These are phyloP conservation scores for Neofusicoccum sp. DNA, from an alignment of 2,329 filamentous ascomycete genomes.

Conservation along the genomic window DNA sequence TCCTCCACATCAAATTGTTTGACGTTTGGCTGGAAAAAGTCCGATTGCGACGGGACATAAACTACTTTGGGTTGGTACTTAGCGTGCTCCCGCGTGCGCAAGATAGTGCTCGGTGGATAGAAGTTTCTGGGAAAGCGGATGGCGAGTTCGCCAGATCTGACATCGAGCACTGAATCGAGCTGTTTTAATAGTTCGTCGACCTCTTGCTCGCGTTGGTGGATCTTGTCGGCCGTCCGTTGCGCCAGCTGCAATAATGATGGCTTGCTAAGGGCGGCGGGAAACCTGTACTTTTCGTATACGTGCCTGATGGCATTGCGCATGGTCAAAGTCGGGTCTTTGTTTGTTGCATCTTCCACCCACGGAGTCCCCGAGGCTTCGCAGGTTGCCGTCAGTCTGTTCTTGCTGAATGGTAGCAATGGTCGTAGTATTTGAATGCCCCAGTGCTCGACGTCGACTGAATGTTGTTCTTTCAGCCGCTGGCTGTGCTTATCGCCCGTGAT, in stretches of 20 bases:
- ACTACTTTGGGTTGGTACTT: neutral
- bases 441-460: slow-evolving; percentile 52
- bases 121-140: slow-evolving; percentile 35
- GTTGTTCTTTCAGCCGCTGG: slow-evolving; percentile 33
- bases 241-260: slow-evolving; percentile 59
- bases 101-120: slow-evolving; percentile 16
- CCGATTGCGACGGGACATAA: slow-evolving; percentile 25
- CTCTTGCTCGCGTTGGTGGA: slow-evolving; percentile 53
- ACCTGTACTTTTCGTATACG: slow-evolving; percentile 57
- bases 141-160: slow-evolving; percentile 38
- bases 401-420: slow-evolving; percentile 70
- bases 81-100: neutral
- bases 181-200: slow-evolving; percentile 59
- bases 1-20: neutral
- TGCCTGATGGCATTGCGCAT: slow-evolving; percentile 78
- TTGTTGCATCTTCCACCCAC: slow-evolving; percentile 88
- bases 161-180: slow-evolving; percentile 45
- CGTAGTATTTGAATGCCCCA: slow-evolving; percentile 70
- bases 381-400: slow-evolving; percentile 72
- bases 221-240: slow-evolving; percentile 54
- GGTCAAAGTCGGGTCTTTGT: slow-evolving; percentile 75
- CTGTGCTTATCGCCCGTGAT: slow-evolving; percentile 29
- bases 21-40: slow-evolving; percentile 26
- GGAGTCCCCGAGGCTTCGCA: slow-evolving; percentile 67
- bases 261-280: slow-evolving; percentile 73